Evolutionary conservation across 1,284 basidiomycete species (phyloP), one percentile per base, ranked within the genome.

Genomic region (Malassezia restricta): DNA sequence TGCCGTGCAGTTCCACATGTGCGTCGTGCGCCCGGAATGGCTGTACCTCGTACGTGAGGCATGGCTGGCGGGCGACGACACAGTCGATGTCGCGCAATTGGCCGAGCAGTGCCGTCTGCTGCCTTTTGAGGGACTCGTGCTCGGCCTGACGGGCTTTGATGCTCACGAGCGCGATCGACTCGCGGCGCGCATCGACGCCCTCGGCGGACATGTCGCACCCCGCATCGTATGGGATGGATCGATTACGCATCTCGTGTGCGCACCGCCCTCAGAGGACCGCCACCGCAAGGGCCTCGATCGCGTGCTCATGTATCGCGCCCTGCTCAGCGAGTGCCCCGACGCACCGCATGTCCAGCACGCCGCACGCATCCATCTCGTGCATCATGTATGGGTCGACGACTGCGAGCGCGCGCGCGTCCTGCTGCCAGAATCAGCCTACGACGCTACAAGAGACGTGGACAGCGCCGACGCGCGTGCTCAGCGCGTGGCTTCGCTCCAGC

Each of bases 361-460:
- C 62, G 82, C 81, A 0, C 76, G 79, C 40, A 83, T 87, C 33
- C 77, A 79, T 44, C 75, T 86, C 2, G 80, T 88, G 1, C 87
- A 85, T 82, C 84, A 85, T 58, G 85, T 86, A 55, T 88, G 85
- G 85, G 83, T 88, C 57, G 84, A 83, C 82, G 86, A 87, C 61
- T 86, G 78, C 31, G 58, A 85, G 8, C 78, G 81, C 42, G 83
- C 80, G 59, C 80, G 81, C 52, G 85, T 83, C 28, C 59, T 62
- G 31, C 41, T 68, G 14, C 55, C 53, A 35, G 64, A 66, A 43
- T 51, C 55, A 24, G 44, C 27, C 37, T 68, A 68, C 46, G 59
- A 61, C n/a, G 61, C 64, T 45, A 56, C 54, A 37, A 47, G 51
- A 9, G 47, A 44, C 24, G 41, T 57, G n/a, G 59, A 56, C 0